Base-by-base conservation (phyloP, 805 yeast genomes). In the Kurtzmaniella fragi region DNA sequence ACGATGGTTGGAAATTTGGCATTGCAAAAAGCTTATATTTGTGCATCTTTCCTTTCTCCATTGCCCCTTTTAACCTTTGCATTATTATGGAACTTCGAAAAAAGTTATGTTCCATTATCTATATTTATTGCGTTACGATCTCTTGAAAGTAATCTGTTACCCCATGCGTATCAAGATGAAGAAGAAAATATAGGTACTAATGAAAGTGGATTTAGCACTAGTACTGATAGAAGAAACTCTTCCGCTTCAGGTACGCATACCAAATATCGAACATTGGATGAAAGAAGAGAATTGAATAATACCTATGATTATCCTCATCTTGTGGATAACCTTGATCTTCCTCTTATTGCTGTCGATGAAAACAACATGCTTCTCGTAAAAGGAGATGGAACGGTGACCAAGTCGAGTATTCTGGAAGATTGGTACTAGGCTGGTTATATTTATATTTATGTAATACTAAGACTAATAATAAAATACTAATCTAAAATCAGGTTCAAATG, bases 1-100 rank as follows among this genome's bases (percentile, higher is more conserved):
- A 88, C 96, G 10, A 89, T 90, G 86, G 88, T 91, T 0, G 98
- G 98, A 2, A 80, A 95, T 0, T 69, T 91, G 43, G 89, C 86
- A 0, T 73, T 87, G 41, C 88, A 84, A 51, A 78, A 82, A 43
- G 95, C 95, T 0, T 89, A 81, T 66, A 61, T 78, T 4, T 67
- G 87, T 32, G 88, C 96, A 0, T 66, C 82, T 37, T 72, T 78
- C 46, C 62, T 93, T 34, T 64, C 80, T 2, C 97, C 97, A 2
- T 64, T 90, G 32, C 95, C 96, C 1, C 50, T 86, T 5, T 59
- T 79, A 3, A 82, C 95, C 0, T 48, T 82, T 20, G 73, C 75
- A 20, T 75, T 80, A 41, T 66, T 83, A 54, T 87, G 87, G 80
- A 83, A 83, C 54, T 91, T 89, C 56, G 86, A 93, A 54, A 78